Percentiles rank a stretch among this genome's conserved stretches.
phyloP scores from a whole-genome alignment of 1,284 basidiomycete genomes.

The Puccinia hordei region DNA sequence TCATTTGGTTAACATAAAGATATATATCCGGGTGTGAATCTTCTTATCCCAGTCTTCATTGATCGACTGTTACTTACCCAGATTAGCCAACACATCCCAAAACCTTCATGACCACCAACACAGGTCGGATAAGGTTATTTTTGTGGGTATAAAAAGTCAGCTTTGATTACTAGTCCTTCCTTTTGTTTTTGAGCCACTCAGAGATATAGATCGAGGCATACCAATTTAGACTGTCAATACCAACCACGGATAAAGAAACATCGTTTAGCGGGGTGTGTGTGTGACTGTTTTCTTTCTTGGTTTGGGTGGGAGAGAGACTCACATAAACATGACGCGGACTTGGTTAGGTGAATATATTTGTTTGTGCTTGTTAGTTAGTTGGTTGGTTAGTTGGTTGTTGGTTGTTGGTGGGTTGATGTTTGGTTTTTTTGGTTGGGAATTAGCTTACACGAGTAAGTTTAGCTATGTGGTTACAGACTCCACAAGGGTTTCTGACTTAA shows the following conservation, averaged over 20 bases:
- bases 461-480: no score
- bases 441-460: no score
- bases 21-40: background rate
- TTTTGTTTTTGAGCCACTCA: background rate
- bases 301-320: background rate
- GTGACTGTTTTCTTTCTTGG: background rate
- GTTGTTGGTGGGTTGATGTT: no score
- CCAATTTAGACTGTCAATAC: constrained; percentile 33
- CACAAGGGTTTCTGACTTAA: no score
- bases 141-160: background rate
- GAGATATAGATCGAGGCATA: background rate
- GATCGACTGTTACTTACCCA: constrained; percentile 67
- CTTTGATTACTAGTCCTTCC: no score
- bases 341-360: no score
- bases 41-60: background rate
- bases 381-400: no score
- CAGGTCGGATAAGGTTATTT: background rate
- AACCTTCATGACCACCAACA: constrained; percentile 64
- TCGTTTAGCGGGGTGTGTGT: no score
- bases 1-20: background rate
- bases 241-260: background rate
- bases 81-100: constrained; percentile 79
- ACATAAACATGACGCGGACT: constrained; percentile 29
- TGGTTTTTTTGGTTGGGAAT: no score
- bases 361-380: no score